Evolutionary conservation across 345 rosid species (phyloP).

Genomic region (Microthlaspi erraticum): DNA sequence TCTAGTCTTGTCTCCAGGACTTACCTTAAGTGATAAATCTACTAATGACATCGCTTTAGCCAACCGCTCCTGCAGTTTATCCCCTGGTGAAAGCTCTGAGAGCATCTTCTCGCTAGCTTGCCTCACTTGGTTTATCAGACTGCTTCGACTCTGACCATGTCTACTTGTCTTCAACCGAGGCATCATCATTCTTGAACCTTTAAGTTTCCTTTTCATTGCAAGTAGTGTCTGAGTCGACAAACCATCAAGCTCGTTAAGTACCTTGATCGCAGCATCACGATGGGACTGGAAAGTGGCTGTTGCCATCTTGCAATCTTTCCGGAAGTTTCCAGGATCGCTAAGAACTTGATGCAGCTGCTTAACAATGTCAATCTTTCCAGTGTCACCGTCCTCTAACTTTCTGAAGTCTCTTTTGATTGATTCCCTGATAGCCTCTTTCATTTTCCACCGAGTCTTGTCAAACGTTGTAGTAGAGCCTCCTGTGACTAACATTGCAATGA

Average conservation of each 20-base stretch:
- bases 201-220: conserved; percentile 80
- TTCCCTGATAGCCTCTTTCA: conserved; percentile 65
- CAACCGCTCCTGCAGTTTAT: conserved; percentile 59
- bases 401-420: conserved; percentile 37
- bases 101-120: conserved; percentile 60
- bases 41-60: conserved; percentile 78
- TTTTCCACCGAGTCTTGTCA: conserved; percentile 59
- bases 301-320: conserved; percentile 41
- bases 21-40: conserved; percentile 58
- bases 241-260: conserved; percentile 59
- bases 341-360: conserved; percentile 57
- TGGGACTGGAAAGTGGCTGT: conserved; percentile 48
- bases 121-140: conserved; percentile 54
- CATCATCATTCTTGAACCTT: conserved; percentile 45
- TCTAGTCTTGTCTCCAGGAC: conserved; percentile 46
- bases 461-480: conserved; percentile 52
- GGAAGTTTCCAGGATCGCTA: conserved; percentile 53
- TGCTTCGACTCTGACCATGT: conserved; percentile 47
- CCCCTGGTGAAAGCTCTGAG: conserved; percentile 52
- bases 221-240: conserved; percentile 57
- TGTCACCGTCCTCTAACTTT: conserved; percentile 29
- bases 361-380: conserved; percentile 36
- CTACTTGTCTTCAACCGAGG: conserved; percentile 47
- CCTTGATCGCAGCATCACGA: conserved; percentile 49
- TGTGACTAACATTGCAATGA: conserved; percentile 56